Percentiles rank a stretch among this genome's conserved stretches.
Evolutionary conservation across 345 rosid genomes (phyloP).

Genomic region (Eucalyptus decipiens): DNA sequence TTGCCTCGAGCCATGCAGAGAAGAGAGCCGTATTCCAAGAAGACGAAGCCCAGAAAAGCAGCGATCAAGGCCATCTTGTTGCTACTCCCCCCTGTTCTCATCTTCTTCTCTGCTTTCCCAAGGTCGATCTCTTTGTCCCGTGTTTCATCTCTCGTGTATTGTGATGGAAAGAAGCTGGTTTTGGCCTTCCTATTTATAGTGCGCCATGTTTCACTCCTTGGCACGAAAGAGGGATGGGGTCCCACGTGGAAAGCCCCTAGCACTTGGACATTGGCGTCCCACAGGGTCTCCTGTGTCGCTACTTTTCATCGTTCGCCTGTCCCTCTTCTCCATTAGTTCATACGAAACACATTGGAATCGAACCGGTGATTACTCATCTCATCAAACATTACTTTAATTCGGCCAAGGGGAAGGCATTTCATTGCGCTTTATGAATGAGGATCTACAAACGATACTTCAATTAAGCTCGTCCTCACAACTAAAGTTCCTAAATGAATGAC

Average conservation of each 20-base stretch:
- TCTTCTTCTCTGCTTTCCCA: neutral
- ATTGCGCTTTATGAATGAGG: neutral
- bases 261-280: neutral
- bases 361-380: neutral
- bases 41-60: neutral
- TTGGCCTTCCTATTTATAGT: neutral
- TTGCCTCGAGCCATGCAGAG: neutral
- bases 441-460: neutral
- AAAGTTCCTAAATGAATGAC: neutral
- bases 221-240: neutral
- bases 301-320: neutral
- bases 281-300: neutral
- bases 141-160: neutral
- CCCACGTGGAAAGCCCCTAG: neutral
- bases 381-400: neutral
- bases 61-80: neutral
- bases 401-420: neutral
- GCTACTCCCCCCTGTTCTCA: neutral
- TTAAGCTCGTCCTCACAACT: neutral
- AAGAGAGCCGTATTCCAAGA: neutral
- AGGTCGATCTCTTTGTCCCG: neutral
- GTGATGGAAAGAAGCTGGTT: neutral
- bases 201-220: neutral
- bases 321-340: neutral
- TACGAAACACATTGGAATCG: neutral